Percentiles rank a stretch among this genome's conserved stretches.
Conservation (phyloP, 2,329 filamentous ascomycete species). For the Thermoascus crustaceus region DNA sequence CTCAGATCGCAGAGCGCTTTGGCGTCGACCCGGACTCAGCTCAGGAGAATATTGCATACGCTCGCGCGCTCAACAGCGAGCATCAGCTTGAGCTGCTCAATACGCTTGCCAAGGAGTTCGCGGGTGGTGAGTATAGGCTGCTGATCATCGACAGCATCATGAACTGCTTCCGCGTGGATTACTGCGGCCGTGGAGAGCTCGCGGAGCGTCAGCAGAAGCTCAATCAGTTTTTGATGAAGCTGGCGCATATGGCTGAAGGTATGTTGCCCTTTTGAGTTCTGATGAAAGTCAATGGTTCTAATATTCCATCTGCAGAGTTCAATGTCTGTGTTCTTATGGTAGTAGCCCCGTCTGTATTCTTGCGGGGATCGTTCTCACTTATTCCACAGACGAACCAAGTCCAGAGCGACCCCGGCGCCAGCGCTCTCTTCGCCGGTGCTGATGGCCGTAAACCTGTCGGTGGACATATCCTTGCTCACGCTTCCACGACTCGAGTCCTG, state of each 20-base stretch:
- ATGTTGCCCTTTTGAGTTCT: too few species aligned
- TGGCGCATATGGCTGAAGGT: constrained; percentile 59
- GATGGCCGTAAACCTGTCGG: constrained; percentile 61
- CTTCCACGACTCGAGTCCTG: constrained; percentile 57
- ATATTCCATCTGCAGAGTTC: constrained; percentile 44
- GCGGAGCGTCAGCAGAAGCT: constrained; percentile 62
- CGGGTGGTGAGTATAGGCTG: constrained; percentile 55
- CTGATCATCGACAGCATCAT: constrained; percentile 64
- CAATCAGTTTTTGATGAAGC: constrained; percentile 55
- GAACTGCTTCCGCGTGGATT: constrained; percentile 61
- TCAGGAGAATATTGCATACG: constrained; percentile 60
- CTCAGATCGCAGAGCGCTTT: constrained; percentile 59
- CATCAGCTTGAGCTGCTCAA: constrained; percentile 58
- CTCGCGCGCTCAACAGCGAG: constrained; percentile 58
- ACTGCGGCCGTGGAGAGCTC: constrained; percentile 57
- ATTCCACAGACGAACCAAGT: constrained; percentile 57
- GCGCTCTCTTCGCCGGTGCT: constrained; percentile 57
- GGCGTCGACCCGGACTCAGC: constrained; percentile 51
- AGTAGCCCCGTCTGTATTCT: constrained; percentile 8
- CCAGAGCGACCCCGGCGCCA: constrained; percentile 61
- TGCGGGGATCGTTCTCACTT: not conserved
- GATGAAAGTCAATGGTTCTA: too few species aligned
- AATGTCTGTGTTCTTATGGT: constrained; percentile 59
- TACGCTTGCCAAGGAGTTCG: constrained; percentile 53
- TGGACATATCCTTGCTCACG: constrained; percentile 61